These are phyloP conservation scores for Flaveria floridana DNA, from an alignment of 140 eudicot genomes.

Conservation along the genomic window DNA sequence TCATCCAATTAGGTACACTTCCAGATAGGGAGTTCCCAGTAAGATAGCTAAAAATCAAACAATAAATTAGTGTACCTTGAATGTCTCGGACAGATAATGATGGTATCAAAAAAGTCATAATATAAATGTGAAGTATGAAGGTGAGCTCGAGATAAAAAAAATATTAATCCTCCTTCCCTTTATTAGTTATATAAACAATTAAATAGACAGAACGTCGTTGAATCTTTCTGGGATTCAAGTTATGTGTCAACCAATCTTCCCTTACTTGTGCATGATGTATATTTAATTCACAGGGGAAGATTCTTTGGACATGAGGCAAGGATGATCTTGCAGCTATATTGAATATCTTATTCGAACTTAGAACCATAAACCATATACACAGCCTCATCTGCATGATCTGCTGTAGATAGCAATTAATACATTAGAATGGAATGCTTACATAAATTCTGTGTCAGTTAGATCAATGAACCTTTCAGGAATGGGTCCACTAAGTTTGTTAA, in stretches of 20 bases:
- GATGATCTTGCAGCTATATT: neutral
- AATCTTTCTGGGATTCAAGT: neutral
- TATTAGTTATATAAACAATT: neutral
- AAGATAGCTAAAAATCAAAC: slow-evolving; percentile 44
- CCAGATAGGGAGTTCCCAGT: slow-evolving; percentile 70
- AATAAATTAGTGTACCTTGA: neutral
- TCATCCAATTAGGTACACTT: slow-evolving; percentile 59
- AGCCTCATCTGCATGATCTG: neutral
- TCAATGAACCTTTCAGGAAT: slow-evolving; percentile 40
- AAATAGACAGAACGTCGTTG: neutral
- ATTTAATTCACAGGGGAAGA: neutral
- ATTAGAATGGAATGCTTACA: slow-evolving; percentile 46
- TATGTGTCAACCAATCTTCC: neutral
- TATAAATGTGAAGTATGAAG: neutral
- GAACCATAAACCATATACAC: neutral
- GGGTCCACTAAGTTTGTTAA: slow-evolving; percentile 60
- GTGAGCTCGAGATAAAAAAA: neutral
- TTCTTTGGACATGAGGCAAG: neutral
- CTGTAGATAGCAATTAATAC: neutral
- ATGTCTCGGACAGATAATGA: neutral
- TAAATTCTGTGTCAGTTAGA: slow-evolving; percentile 29
- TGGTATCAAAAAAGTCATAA: neutral
- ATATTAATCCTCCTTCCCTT: neutral
- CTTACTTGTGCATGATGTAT: neutral
- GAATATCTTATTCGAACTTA: neutral